Conservation (phyloP, 768 basidiomycete species). For the Arthromyces matolae region DNA sequence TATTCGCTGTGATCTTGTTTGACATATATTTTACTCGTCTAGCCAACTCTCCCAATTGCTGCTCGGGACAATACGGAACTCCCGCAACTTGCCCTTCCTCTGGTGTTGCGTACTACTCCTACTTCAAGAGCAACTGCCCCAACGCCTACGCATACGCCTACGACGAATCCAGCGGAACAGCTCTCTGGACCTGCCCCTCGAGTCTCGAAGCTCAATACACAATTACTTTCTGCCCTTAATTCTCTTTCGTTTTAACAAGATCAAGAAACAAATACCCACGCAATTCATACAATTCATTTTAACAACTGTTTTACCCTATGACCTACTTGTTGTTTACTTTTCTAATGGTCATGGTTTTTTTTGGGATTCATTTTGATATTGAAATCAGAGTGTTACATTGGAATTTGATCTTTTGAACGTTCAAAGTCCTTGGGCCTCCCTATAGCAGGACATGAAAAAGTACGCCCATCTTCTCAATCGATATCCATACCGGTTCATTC, state of each 20-base stretch:
- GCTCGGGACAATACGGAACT: constrained; percentile 30
- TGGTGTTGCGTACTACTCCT: constrained; percentile 25
- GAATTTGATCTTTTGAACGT: no score
- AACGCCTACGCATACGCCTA: constrained; percentile 42
- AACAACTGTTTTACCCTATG: no score
- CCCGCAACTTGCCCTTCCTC: constrained; percentile 33
- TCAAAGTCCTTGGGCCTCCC: no score
- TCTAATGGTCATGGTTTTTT: no score
- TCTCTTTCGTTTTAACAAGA: background rate
- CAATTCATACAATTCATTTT: no score
- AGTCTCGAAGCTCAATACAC: constrained; percentile 27
- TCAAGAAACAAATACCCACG: no score
- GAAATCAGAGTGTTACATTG: no score
- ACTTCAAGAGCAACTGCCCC: constrained; percentile 26
- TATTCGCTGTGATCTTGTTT: background rate
- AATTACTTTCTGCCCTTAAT: constrained; percentile 25
- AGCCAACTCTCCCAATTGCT: constrained; percentile 36
- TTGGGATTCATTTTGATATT: no score
- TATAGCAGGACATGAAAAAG: no score
- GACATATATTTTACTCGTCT: background rate
- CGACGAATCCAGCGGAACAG: constrained; percentile 44
- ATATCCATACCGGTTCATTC: no score
- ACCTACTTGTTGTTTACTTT: no score
- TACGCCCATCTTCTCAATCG: no score
- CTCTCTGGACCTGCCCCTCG: constrained; percentile 39